A percentile compares a stretch with the other conserved stretches of the same genome.
These are phyloP conservation scores for Lumnitzera racemosa DNA, from an alignment of 345 rosid genomes.

Conservation along the genomic window DNA sequence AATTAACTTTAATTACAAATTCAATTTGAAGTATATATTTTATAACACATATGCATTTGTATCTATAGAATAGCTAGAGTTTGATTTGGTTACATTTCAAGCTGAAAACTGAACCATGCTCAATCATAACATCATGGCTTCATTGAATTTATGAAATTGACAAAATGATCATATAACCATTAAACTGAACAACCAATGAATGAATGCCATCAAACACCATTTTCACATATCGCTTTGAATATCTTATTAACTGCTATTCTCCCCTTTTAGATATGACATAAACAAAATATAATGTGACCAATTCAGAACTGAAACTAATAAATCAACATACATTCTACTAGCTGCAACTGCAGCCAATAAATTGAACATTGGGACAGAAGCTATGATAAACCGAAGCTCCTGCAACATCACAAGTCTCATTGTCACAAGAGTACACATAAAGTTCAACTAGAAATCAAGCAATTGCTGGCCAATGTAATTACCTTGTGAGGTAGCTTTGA, in stretches of 20 bases:
- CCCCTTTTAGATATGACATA: not conserved
- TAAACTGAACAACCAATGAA: no score
- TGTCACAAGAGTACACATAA: slow-evolving; percentile 13
- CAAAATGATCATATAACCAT: no score
- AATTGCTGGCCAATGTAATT: slow-evolving; percentile 1
- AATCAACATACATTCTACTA: slow-evolving; percentile 60
- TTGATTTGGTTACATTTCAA: no score
- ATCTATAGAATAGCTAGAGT: no score
- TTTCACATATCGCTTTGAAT: no score
- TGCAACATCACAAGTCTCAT: slow-evolving; percentile 25
- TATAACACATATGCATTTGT: no score
- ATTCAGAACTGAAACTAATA: not conserved
- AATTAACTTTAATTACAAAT: no score
- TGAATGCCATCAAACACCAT: no score
- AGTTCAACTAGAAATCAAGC: slow-evolving; percentile 6
- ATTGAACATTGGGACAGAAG: slow-evolving; percentile 89
- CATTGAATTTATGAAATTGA: no score
- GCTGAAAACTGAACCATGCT: no score
- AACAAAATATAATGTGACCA: not conserved
- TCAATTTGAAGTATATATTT: no score
- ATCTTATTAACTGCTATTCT: not conserved
- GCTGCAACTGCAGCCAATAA: slow-evolving; percentile 90
- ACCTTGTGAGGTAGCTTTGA: slow-evolving; percentile 99
- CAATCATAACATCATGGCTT: no score
- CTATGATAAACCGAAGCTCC: slow-evolving; percentile 96